These are phyloP conservation scores for Leccinum boreale DNA, from an alignment of 768 basidiomycete species.

Conservation along the genomic window DNA sequence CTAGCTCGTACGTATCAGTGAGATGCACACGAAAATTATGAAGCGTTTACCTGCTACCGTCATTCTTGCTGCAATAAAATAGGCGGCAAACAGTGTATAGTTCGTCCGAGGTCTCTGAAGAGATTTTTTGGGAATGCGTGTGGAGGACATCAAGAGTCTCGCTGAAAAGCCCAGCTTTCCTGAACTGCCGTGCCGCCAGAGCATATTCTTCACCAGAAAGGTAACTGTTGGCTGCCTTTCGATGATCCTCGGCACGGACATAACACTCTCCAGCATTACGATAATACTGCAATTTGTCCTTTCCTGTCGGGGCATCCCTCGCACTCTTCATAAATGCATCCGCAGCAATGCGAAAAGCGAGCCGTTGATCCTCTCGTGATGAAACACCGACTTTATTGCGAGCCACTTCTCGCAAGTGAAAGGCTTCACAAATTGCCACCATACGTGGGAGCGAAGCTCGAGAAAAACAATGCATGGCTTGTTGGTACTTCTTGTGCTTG, in stretches of 20 bases:
- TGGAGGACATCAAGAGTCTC: slow-evolving; percentile 49
- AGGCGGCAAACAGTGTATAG: slow-evolving; percentile 45
- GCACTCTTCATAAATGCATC: slow-evolving; percentile 47
- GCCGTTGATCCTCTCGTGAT: slow-evolving; percentile 21
- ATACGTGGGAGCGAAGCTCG: slow-evolving; percentile 44
- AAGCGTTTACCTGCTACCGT: slow-evolving; percentile 17
- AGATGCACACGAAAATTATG: not conserved
- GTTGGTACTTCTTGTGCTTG: slow-evolving; percentile 38
- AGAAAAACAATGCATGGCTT: slow-evolving; percentile 54
- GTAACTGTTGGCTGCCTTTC: slow-evolving; percentile 45
- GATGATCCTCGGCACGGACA: slow-evolving; percentile 36
- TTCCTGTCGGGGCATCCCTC: slow-evolving; percentile 21
- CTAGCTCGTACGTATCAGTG: slow-evolving; percentile 31
- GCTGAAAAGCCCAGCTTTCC: slow-evolving; percentile 49
- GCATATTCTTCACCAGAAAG: slow-evolving; percentile 41
- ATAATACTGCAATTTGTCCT: slow-evolving; percentile 36
- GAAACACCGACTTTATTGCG: slow-evolving; percentile 30
- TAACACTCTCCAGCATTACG: slow-evolving; percentile 47
- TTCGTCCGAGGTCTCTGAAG: slow-evolving; percentile 27
- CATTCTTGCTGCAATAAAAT: slow-evolving; percentile 38
- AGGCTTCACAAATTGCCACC: slow-evolving; percentile 48
- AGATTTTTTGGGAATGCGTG: slow-evolving; percentile 31
- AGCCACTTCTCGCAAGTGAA: slow-evolving; percentile 52
- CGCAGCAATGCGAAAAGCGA: slow-evolving; percentile 45
- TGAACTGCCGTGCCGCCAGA: slow-evolving; percentile 44